phyloP scores from a whole-genome alignment of 148 eudicot species.

The Cornus kousa region DNA sequence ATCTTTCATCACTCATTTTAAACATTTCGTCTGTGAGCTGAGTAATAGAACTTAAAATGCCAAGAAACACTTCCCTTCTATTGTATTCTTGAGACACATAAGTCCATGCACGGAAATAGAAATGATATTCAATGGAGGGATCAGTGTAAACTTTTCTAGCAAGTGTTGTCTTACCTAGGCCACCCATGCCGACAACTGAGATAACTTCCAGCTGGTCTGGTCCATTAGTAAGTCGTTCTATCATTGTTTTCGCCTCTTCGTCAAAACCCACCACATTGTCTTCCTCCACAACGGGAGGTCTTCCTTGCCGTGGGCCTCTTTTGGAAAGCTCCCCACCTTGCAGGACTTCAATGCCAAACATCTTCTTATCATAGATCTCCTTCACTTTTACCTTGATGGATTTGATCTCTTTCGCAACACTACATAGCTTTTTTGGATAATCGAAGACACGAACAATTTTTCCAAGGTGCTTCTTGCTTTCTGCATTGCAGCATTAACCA shows the following conservation, averaged over 20 bases:
- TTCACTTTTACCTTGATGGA: slow-evolving; percentile 9
- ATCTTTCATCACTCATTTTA: slow-evolving; percentile 5
- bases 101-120: slow-evolving; percentile 26
- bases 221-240: slow-evolving; percentile 20
- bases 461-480: not conserved
- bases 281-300: slow-evolving; percentile 15
- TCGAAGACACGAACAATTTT: slow-evolving; percentile 5
- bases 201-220: slow-evolving; percentile 18
- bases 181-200: slow-evolving; percentile 46
- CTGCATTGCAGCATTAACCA: slow-evolving; percentile 13
- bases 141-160: slow-evolving; percentile 32
- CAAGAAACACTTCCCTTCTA: slow-evolving; percentile 23
- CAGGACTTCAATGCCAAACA: slow-evolving; percentile 17
- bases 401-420: slow-evolving; percentile 18
- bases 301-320: not conserved
- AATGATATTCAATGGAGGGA: slow-evolving; percentile 16
- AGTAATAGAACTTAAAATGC: slow-evolving; percentile 15
- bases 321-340: slow-evolving; percentile 3
- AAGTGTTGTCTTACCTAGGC: slow-evolving; percentile 43
- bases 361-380: slow-evolving; percentile 12
- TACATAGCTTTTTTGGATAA: slow-evolving; percentile 3
- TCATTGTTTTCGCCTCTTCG: slow-evolving; percentile 18
- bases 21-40: not conserved
- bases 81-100: slow-evolving; percentile 32
- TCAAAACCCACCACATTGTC: slow-evolving; percentile 39